These are phyloP conservation scores for Tephrocybe sp. DNA, from an alignment of 768 basidiomycete genomes.

Conservation along the genomic window DNA sequence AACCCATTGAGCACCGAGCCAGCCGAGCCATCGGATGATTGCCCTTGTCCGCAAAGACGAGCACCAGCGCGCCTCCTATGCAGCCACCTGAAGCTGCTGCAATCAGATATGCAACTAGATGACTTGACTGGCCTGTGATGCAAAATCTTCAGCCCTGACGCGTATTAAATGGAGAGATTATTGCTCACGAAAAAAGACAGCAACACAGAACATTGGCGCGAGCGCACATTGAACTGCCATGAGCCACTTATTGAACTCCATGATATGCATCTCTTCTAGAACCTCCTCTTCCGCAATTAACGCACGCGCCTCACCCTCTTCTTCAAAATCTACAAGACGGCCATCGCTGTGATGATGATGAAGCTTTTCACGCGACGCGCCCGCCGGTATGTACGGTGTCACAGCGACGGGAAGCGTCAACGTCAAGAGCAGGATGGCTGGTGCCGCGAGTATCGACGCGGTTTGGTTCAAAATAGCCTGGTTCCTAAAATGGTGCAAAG, in stretches of 20 bases:
- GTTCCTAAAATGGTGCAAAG: constrained; percentile 67
- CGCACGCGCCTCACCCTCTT: constrained; percentile 68
- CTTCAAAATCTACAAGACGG: constrained; percentile 69
- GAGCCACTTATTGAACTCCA: constrained; percentile 77
- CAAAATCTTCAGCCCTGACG: constrained; percentile 4
- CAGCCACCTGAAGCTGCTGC: constrained; percentile 57
- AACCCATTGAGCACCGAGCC: constrained; percentile 86
- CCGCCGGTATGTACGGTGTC: constrained; percentile 44
- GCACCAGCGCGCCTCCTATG: constrained; percentile 52
- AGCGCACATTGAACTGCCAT: constrained; percentile 81
- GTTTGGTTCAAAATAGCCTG: constrained; percentile 74
- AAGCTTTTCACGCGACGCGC: constrained; percentile 39
- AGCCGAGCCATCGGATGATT: constrained; percentile 57
- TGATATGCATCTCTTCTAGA: constrained; percentile 65
- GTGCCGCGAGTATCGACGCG: constrained; percentile 79
- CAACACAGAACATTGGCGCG: constrained; percentile 77
- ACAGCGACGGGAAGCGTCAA: constrained; percentile 91
- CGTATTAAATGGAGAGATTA: not conserved
- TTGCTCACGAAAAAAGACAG: constrained; percentile 74
- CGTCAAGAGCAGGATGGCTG: constrained; percentile 83
- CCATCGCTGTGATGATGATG: constrained; percentile 33
- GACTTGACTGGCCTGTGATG: constrained; percentile 41
- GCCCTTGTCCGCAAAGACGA: constrained; percentile 61
- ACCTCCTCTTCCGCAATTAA: constrained; percentile 76
- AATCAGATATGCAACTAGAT: constrained; percentile 52